Evolutionary conservation across 2,329 filamentous ascomycete species (phyloP), one percentile per base, ranked within the genome.

Genomic region (Botrytis pseudocinerea): DNA sequence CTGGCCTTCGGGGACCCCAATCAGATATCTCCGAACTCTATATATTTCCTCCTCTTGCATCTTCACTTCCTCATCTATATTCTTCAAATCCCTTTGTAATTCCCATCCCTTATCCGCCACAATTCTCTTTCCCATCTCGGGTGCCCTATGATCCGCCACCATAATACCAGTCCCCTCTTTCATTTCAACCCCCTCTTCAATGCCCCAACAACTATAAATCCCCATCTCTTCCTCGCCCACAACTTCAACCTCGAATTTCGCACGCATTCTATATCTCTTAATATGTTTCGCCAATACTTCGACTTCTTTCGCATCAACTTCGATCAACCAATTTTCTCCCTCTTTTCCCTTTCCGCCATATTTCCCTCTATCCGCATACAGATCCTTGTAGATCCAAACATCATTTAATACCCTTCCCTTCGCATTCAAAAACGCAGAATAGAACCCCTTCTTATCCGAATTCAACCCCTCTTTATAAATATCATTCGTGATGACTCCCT

Each of bases 1-100:
- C 80, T 93, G 93, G 2, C 96, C 95, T 83, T 99, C 96, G 1
- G 95, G 86, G 1, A 99, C 88, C 68, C 96, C 96, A 72, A 88
- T 86, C 44, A 96, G 83, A 78, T 96, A 96, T 57, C 96, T 87
- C 16, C 93, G 88, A 35, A 66, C 46, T 28, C 60, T 40, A 59
- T 71, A 71, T 35, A 42, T 40, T 40, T 71, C 60, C 38, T 65
- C 69, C 69, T 20, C 32, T 16, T 51, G 28, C 14, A 44, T 20
- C 48, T 42, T 51, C 3, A 57, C n/a, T 20, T 57, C 38, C 16
- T 40, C 25, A 57, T 83, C 51, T 57, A 57, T 2, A 28, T n/a
- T 84, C 46, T 85, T 84, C 8, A 86, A 73, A 9, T 78, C 75
- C 12, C 77, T 68, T 16, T 76, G 65, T 40, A 81, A 79, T 16